A percentile compares a stretch with the other conserved stretches of the same genome.
These are phyloP conservation scores for Chalciporus pseudorubinellus DNA, from an alignment of 768 basidiomycete species.

Conservation along the genomic window DNA sequence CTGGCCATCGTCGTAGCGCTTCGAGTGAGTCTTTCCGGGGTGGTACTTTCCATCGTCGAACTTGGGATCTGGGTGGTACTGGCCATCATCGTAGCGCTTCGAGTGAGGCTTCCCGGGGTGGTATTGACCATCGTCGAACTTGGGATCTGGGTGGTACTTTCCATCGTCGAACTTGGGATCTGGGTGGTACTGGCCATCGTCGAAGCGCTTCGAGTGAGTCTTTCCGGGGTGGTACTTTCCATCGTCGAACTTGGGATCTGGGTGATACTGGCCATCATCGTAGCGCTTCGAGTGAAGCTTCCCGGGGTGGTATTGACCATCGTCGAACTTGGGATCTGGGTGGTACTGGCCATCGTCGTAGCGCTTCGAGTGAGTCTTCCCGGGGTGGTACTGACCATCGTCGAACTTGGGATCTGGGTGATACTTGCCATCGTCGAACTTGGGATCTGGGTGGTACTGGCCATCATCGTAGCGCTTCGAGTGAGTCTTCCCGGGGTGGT, in stretches of 20 bases:
- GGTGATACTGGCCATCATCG: slow-evolving; percentile 18
- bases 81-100: slow-evolving; percentile 9
- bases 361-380: not conserved
- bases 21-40: not conserved
- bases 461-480: slow-evolving; percentile 13
- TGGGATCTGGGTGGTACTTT: not conserved
- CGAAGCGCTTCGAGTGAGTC: not conserved
- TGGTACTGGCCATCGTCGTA: not conserved
- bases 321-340: too few species aligned
- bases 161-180: too few species aligned
- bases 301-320: too few species aligned
- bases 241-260: slow-evolving; percentile 7
- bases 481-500: not conserved
- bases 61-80: slow-evolving; percentile 1
- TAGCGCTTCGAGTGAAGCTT: not conserved
- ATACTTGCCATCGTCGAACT: not conserved
- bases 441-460: slow-evolving; percentile 7
- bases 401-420: too few species aligned
- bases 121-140: not conserved
- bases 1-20: slow-evolving; percentile 1
- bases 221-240: slow-evolving; percentile 1
- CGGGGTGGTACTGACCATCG: not conserved
- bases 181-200: too few species aligned
- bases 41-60: not conserved
- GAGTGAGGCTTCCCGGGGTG: not conserved